A percentile compares a stretch with the other conserved stretches of the same genome.
These are phyloP conservation scores for Fonsecaea multimorphosa DNA, from an alignment of 2,329 filamentous ascomycete genomes.

Conservation along the genomic window DNA sequence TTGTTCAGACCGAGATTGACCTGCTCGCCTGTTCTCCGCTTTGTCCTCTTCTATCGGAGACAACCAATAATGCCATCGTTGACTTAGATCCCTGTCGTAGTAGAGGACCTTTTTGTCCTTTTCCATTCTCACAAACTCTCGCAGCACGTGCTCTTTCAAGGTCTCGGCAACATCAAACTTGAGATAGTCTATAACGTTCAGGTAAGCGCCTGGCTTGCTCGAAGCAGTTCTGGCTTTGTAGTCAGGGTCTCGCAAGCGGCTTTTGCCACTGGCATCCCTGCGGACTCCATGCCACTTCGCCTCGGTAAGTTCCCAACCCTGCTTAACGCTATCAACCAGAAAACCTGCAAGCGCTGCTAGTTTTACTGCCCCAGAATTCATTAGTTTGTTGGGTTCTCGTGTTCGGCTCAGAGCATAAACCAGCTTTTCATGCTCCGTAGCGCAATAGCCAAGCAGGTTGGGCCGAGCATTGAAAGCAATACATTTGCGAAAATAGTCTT, in stretches of 20 bases:
- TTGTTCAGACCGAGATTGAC: not conserved
- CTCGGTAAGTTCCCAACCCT: slow-evolving; percentile 50
- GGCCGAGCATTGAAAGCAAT: slow-evolving; percentile 56
- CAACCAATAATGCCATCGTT: slow-evolving; percentile 40
- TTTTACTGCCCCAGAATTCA: slow-evolving; percentile 44
- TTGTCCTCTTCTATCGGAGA: slow-evolving; percentile 38
- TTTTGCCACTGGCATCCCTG: slow-evolving; percentile 7
- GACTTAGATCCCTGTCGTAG: slow-evolving; percentile 47
- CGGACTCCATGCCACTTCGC: slow-evolving; percentile 44
- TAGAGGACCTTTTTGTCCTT: slow-evolving; percentile 32
- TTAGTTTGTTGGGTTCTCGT: slow-evolving; percentile 54
- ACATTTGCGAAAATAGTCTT: slow-evolving; percentile 51
- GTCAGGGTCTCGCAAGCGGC: slow-evolving; percentile 28
- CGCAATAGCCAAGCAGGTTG: slow-evolving; percentile 60
- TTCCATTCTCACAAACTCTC: slow-evolving; percentile 43
- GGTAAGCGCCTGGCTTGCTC: not conserved
- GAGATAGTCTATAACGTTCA: slow-evolving; percentile 54
- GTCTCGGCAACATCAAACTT: slow-evolving; percentile 49
- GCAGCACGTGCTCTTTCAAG: slow-evolving; percentile 43
- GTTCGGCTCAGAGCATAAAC: slow-evolving; percentile 49
- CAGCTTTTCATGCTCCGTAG: slow-evolving; percentile 56
- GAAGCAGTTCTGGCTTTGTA: slow-evolving; percentile 41
- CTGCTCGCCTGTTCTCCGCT: slow-evolving; percentile 3
- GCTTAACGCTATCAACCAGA: slow-evolving; percentile 55
- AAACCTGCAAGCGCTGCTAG: slow-evolving; percentile 52